Percentiles rank a stretch among this genome's conserved stretches.
Evolutionary conservation across 805 yeast species (phyloP).

Genomic region (Teunomyces cretensis): DNA sequence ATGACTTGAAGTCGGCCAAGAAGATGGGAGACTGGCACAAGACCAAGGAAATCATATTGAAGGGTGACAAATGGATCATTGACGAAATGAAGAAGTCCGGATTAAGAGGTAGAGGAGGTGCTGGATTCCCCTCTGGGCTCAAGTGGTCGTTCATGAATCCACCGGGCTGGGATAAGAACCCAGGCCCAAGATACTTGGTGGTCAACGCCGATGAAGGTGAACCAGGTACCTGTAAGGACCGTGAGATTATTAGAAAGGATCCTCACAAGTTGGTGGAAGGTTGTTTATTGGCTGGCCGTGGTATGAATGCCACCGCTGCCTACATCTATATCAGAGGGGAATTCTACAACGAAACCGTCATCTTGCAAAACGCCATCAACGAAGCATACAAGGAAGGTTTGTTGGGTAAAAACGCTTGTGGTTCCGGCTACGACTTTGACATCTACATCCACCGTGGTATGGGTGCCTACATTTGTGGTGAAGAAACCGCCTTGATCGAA

Average conservation of each 20-base stretch:
- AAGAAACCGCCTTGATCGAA: constrained; percentile 87
- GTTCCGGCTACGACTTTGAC: constrained; percentile 82
- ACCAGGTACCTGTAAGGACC: constrained; percentile 92
- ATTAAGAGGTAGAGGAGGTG: constrained; percentile 90
- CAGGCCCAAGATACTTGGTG: constrained; percentile 85
- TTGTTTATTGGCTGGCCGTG: constrained; percentile 85
- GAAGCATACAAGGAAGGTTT: constrained; percentile 82
- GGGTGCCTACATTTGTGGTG: constrained; percentile 94
- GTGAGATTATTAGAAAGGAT: constrained; percentile 87
- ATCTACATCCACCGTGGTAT: constrained; percentile 85
- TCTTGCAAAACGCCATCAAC: constrained; percentile 77
- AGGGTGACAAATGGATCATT: constrained; percentile 89
- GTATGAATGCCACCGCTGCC: constrained; percentile 92
- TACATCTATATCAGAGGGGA: constrained; percentile 90
- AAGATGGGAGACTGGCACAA: constrained; percentile 91
- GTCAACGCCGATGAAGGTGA: constrained; percentile 95
- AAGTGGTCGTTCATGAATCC: constrained; percentile 96
- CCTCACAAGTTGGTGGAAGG: constrained; percentile 92
- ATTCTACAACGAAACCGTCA: constrained; percentile 77
- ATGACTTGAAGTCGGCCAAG: constrained; percentile 69
- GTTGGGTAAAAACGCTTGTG: constrained; percentile 83
- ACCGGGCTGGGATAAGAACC: constrained; percentile 90
- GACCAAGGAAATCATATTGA: constrained; percentile 78
- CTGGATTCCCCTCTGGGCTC: constrained; percentile 89
- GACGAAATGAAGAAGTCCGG: constrained; percentile 85